These are phyloP conservation scores for Collybiopsis confluens DNA, from an alignment of 768 basidiomycete genomes.

Conservation along the genomic window DNA sequence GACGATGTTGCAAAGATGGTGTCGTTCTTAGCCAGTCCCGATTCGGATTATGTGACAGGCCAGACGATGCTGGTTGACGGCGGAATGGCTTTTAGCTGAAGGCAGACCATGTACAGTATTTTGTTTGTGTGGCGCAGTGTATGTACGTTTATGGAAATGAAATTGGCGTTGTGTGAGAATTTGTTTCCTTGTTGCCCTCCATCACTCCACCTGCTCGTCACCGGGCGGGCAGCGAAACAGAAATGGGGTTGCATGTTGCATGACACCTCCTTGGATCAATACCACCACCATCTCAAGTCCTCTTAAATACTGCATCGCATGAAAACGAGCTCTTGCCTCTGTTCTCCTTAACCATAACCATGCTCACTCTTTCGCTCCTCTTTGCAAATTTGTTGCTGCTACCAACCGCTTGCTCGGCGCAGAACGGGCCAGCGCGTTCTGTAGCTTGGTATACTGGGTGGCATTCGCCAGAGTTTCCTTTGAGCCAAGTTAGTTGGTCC, in stretches of 20 bases:
- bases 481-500: conserved; percentile 41
- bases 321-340: too few species aligned
- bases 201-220: too few species aligned
- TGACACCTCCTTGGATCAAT: too few species aligned
- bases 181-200: too few species aligned
- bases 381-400: neutral
- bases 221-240: too few species aligned
- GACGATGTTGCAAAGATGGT: conserved; percentile 22
- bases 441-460: conserved; percentile 42
- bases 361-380: neutral
- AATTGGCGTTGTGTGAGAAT: too few species aligned
- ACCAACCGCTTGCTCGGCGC: neutral
- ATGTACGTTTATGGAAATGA: too few species aligned
- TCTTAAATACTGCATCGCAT: too few species aligned
- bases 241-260: too few species aligned
- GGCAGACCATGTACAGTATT: too few species aligned
- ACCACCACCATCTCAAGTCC: too few species aligned
- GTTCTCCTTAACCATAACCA: neutral
- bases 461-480: conserved; percentile 37
- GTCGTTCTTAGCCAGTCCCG: conserved; percentile 21
- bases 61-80: conserved; percentile 10
- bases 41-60: conserved; percentile 23
- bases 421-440: neutral
- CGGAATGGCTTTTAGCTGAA: conserved; percentile 7
- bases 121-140: too few species aligned